Evolutionary conservation across 768 basidiomycete genomes (phyloP), one percentile per base, ranked within the genome.

Genomic region (Flagelloscypha sp.): DNA sequence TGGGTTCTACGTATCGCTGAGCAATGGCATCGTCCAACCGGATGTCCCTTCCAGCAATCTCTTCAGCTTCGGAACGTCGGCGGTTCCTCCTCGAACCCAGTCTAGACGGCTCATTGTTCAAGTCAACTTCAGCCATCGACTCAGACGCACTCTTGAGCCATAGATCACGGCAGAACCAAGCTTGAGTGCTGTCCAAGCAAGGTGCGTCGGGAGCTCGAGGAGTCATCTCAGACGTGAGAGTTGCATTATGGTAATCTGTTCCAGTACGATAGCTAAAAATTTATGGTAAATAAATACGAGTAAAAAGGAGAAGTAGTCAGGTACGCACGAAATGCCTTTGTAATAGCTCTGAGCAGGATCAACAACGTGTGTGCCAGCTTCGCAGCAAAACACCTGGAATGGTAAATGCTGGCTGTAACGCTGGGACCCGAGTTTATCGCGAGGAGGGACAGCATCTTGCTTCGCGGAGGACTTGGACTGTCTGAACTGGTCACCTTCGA

Each of bases 371-470:
- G 90, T 93, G 5, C 95, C 95, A 1, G 90, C 84, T 64, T 99
- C 95, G 60, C 95, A 99, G 66, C 95, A 99, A 63, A 95, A 98
- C 7, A 86, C 90, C 55, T 99, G 95, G 68, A 99, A 97, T 4
- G 95, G 95, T 2, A 98, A 74, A 50, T 99, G 93, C 40, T 83
- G 76, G 1, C 76, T 76, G 57, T 94, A 99, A 13, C 93, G 84
- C 20, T 73, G 63, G 2, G 89, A 78, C 3, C 87, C 90, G 29
- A 66, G 65, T 39, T 68, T 68, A 57, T 99, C 93, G 44, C 93
- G 84, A 3, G 94, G 94, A 11, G 95, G 95, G 0, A 90, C 89
- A 2, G 84, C 81, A 50, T 89, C 88, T 12, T 81, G 74, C 43
- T 89, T 85, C 1, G 90, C 86, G 11, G 87, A 86, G 1, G 92